phyloP scores from a whole-genome alignment of 2,329 filamentous ascomycete genomes.

The Penicillium griseofulvum region DNA sequence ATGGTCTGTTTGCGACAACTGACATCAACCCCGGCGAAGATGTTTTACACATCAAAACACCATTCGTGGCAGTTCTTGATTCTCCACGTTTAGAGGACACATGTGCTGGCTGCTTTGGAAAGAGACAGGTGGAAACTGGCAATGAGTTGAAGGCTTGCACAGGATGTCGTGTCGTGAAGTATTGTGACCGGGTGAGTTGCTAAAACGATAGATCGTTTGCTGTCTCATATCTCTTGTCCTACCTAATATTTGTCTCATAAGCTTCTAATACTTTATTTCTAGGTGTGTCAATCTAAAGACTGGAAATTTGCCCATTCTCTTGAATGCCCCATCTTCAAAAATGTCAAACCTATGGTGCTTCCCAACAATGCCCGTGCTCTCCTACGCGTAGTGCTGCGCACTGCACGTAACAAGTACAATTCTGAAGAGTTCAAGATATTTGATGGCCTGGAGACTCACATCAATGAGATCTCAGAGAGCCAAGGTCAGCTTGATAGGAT shows the following conservation, averaged over 20 bases:
- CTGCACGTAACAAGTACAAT: slow-evolving; percentile 35
- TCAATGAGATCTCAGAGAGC: slow-evolving; percentile 47
- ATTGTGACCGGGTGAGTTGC: slow-evolving; percentile 57
- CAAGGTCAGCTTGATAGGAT: slow-evolving; percentile 49
- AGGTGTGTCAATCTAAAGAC: slow-evolving; percentile 59
- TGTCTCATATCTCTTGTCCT: background rate
- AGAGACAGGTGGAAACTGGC: slow-evolving; percentile 26
- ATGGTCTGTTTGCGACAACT: slow-evolving; percentile 55
- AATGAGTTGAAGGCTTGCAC: slow-evolving; percentile 53
- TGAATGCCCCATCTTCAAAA: slow-evolving; percentile 56
- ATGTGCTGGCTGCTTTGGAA: slow-evolving; percentile 58
- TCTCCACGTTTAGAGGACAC: slow-evolving; percentile 51
- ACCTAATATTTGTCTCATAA: background rate
- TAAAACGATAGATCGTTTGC: background rate
- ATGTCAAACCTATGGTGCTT: slow-evolving; percentile 47
- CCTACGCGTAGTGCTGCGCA: slow-evolving; percentile 52
- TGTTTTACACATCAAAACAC: slow-evolving; percentile 50
- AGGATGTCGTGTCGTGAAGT: slow-evolving; percentile 57
- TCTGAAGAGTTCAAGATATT: slow-evolving; percentile 45
- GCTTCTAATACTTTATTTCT: background rate
- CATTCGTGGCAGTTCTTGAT: slow-evolving; percentile 56
- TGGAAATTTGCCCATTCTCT: slow-evolving; percentile 60
- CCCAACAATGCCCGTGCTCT: slow-evolving; percentile 57
- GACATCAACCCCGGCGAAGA: slow-evolving; percentile 50
- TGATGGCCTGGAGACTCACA: slow-evolving; percentile 48